Evolutionary conservation across 2,329 filamentous ascomycete species (phyloP).

Genomic region (Fusarium hostae): DNA sequence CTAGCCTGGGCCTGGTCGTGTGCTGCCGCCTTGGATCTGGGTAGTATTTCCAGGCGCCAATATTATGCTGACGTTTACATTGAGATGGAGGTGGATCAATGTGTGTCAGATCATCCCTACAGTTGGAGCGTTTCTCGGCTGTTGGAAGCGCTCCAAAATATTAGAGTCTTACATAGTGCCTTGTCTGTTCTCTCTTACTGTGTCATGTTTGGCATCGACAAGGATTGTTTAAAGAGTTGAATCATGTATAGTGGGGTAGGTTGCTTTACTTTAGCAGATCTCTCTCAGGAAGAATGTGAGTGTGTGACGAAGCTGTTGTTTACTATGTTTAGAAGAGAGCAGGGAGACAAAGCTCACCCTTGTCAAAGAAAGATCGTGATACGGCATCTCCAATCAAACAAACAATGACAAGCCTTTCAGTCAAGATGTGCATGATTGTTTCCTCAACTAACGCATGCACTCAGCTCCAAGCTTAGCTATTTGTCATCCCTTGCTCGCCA

Average conservation of each 20-base stretch:
- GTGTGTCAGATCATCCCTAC: constrained; percentile 1
- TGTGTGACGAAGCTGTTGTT: constrained; percentile 6
- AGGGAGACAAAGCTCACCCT: background rate
- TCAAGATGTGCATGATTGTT: background rate
- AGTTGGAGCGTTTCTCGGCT: constrained; percentile 1
- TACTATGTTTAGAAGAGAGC: constrained; percentile 22
- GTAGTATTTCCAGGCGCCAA: constrained; percentile 10
- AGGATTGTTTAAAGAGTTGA: background rate
- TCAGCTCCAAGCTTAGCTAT: background rate
- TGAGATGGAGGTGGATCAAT: background rate
- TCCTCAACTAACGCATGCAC: background rate
- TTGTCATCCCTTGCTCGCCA: background rate
- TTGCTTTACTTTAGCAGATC: background rate
- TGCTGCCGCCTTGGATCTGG: constrained; percentile 3
- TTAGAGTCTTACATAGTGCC: constrained; percentile 22
- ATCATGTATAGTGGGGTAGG: constrained; percentile 17
- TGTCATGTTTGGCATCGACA: constrained; percentile 4
- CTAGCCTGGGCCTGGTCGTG: background rate
- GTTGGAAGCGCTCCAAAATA: background rate
- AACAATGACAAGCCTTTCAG: background rate
- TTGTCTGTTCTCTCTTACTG: constrained; percentile 4
- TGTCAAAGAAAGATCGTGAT: background rate
- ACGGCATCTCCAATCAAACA: background rate
- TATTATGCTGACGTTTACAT: constrained; percentile 20
- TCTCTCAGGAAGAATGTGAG: background rate